phyloP scores from a whole-genome alignment of 768 basidiomycete species.

The Cystobasidium onofrii region DNA sequence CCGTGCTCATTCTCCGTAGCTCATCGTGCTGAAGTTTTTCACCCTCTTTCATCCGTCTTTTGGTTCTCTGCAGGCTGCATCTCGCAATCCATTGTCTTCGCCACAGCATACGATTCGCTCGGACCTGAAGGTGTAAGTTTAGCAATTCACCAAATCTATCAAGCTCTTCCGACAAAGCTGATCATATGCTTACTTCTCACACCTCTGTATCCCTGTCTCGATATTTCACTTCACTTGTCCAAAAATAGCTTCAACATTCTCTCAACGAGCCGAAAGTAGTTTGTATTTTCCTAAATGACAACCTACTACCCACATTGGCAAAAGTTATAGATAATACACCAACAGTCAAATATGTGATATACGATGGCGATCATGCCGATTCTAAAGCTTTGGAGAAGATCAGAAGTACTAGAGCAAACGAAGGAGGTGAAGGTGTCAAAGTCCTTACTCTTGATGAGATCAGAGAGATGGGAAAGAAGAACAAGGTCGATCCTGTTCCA shows the following conservation, averaged over 20 bases:
- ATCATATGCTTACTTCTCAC: not conserved
- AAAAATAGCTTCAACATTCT: conserved; percentile 71
- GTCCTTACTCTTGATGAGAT: conserved; percentile 64
- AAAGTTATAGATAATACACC: conserved; percentile 67
- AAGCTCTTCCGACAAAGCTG: not conserved
- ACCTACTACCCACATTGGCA: conserved; percentile 68
- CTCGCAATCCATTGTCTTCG: conserved; percentile 68
- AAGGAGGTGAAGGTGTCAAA: conserved; percentile 50
- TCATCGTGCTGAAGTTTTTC: not conserved
- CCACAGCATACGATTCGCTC: conserved; percentile 93
- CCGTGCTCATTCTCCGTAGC: not conserved
- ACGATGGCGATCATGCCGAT: conserved; percentile 58
- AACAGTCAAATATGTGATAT: conserved; percentile 68
- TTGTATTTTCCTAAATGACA: conserved; percentile 83
- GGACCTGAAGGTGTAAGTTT: conserved; percentile 57
- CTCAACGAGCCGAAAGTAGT: conserved; percentile 76
- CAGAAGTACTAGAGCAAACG: conserved; percentile 43
- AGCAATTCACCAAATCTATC: not conserved
- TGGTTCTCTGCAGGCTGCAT: conserved; percentile 53
- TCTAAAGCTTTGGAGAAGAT: conserved; percentile 55
- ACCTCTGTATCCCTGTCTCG: not conserved
- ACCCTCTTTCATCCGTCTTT: not conserved
- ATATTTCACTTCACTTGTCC: not conserved
- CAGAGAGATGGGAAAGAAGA: conserved; percentile 57
- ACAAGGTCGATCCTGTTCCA: conserved; percentile 52